Conservation (phyloP, 2,329 filamentous ascomycete species). For the Ophiocordyceps sinensis region DNA sequence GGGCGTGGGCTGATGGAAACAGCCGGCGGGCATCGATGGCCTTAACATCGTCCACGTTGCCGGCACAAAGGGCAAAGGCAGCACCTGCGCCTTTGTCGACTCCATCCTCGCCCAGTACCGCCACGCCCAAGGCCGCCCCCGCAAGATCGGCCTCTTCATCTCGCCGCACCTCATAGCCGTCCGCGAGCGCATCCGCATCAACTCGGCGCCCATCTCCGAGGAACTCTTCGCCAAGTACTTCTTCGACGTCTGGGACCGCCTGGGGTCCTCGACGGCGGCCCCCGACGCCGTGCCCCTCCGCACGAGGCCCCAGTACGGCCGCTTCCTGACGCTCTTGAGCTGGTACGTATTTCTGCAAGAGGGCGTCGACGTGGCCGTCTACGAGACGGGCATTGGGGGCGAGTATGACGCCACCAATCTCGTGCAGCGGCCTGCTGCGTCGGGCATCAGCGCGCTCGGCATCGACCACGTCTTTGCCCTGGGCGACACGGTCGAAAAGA, state of each 20-base stretch:
- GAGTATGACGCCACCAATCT: conserved; percentile 58
- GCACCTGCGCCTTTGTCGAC: conserved; percentile 53
- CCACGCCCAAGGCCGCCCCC: conserved; percentile 15
- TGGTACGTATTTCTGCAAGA: conserved; percentile 53
- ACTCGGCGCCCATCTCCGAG: conserved; percentile 42
- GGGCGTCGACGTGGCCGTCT: conserved; percentile 45
- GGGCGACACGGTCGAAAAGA: conserved; percentile 47
- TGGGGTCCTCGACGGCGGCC: conserved; percentile 22
- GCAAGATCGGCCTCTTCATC: conserved; percentile 48
- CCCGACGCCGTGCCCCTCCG: conserved; percentile 20
- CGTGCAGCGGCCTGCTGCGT: conserved; percentile 39
- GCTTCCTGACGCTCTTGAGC: conserved; percentile 50
- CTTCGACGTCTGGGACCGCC: conserved; percentile 50
- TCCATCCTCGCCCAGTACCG: conserved; percentile 44
- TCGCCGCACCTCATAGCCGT: conserved; percentile 55
- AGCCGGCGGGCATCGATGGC: conserved; percentile 35
- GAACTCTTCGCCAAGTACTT: conserved; percentile 49
- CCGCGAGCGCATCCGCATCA: conserved; percentile 51
- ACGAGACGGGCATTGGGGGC: conserved; percentile 54
- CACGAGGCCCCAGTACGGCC: conserved; percentile 40
- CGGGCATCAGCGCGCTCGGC: conserved; percentile 50
- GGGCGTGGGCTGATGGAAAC: background rate
- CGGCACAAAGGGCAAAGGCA: conserved; percentile 67
- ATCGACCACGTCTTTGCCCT: conserved; percentile 54
- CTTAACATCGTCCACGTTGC: conserved; percentile 57